Percentiles rank a stretch among this genome's conserved stretches.
These are phyloP conservation scores for Myochromella boudieri DNA, from an alignment of 768 basidiomycete genomes.

Conservation along the genomic window DNA sequence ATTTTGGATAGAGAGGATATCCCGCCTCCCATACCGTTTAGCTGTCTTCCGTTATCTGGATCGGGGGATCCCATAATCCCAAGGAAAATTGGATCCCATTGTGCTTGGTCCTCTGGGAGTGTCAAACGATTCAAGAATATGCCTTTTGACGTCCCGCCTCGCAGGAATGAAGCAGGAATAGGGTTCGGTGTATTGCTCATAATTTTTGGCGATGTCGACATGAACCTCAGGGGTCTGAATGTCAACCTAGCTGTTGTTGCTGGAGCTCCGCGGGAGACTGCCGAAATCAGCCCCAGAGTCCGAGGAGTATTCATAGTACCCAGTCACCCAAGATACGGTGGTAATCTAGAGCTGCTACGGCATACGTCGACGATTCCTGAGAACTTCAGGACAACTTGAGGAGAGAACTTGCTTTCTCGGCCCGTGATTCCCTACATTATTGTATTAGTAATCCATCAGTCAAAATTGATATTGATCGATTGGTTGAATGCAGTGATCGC, in stretches of 20 bases:
- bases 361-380: no score
- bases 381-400: no score
- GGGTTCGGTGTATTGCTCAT: constrained; percentile 32
- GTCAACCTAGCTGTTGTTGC: background rate
- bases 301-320: background rate
- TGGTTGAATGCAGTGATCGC: no score
- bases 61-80: constrained; percentile 86
- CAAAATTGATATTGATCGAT: no score
- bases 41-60: constrained; percentile 60
- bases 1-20: constrained; percentile 75
- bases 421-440: no score
- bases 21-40: constrained; percentile 84
- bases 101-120: constrained; percentile 48
- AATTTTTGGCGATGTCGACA: constrained; percentile 8
- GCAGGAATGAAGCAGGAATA: constrained; percentile 55
- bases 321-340: no score
- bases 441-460: no score
- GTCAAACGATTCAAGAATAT: constrained; percentile 57
- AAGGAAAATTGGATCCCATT: constrained; percentile 65
- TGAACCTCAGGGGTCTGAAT: constrained; percentile 2
- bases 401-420: no score
- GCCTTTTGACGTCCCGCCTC: constrained; percentile 80
- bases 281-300: background rate
- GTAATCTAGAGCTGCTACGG: no score
- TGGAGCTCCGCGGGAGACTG: background rate